Evolutionary conservation across 371 early-diverging fungal species (phyloP).

Genomic region (Apophysomyces elegans): DNA sequence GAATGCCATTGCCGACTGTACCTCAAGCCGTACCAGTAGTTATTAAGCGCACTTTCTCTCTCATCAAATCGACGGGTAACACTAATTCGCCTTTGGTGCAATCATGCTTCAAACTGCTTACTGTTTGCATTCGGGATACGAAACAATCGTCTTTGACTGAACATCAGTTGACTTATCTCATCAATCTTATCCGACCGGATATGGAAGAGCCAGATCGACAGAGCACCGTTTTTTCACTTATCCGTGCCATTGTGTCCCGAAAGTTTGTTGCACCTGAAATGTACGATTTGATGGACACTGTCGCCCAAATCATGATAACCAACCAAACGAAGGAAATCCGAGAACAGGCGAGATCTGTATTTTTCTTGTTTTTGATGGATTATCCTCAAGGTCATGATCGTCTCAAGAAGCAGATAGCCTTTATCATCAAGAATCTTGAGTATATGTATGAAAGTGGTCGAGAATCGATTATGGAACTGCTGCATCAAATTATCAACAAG

Average conservation of each 20-base stretch:
- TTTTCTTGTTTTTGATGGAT: slow-evolving; percentile 89
- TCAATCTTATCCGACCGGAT: slow-evolving; percentile 85
- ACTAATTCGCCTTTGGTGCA: slow-evolving; percentile 80
- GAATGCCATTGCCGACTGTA: slow-evolving; percentile 73
- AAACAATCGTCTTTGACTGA: slow-evolving; percentile 65
- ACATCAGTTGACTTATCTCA: slow-evolving; percentile 76
- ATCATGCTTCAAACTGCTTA: slow-evolving; percentile 79
- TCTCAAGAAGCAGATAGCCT: slow-evolving; percentile 81
- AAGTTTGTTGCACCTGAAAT: slow-evolving; percentile 86
- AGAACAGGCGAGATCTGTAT: slow-evolving; percentile 79
- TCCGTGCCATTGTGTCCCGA: slow-evolving; percentile 85
- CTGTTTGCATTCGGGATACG: slow-evolving; percentile 75
- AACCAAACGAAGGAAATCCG: slow-evolving; percentile 81
- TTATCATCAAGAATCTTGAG: slow-evolving; percentile 85
- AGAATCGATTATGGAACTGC: slow-evolving; percentile 83
- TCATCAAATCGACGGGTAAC: slow-evolving; percentile 68
- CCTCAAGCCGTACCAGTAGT: slow-evolving; percentile 68
- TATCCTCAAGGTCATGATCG: slow-evolving; percentile 90
- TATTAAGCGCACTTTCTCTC: slow-evolving; percentile 74
- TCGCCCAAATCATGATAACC: slow-evolving; percentile 84
- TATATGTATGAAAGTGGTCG: slow-evolving; percentile 93
- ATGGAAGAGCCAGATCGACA: slow-evolving; percentile 88
- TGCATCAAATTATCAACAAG: slow-evolving; percentile 77
- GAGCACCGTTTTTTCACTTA: slow-evolving; percentile 80
- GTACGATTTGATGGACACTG: slow-evolving; percentile 88